phyloP scores from a whole-genome alignment of 2,329 filamentous ascomycete genomes.

The Beauveria rudraprayagi region DNA sequence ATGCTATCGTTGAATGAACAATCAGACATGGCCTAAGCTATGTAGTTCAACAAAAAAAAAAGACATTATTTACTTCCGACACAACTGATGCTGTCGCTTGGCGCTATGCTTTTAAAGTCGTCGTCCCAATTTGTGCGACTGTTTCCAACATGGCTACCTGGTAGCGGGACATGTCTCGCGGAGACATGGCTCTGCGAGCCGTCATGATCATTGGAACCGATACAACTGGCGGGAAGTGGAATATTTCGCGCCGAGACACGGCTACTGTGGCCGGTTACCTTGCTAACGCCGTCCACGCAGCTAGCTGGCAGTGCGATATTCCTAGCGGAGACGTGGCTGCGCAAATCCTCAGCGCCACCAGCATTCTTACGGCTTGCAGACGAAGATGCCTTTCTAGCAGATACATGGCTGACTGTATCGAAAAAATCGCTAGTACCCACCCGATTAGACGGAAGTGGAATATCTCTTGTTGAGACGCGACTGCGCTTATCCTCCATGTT shows the following conservation, averaged over 20 bases:
- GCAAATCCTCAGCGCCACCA: not conserved
- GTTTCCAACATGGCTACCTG: conserved; percentile 27
- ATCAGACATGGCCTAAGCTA: not conserved
- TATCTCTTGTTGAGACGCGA: conserved; percentile 18
- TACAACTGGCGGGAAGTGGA: conserved; percentile 2
- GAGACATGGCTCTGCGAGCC: conserved; percentile 18
- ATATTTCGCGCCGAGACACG: conserved; percentile 7
- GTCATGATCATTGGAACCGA: not conserved
- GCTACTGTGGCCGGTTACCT: conserved; percentile 37
- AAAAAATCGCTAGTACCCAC: conserved; percentile 2
- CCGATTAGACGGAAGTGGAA: conserved; percentile 1
- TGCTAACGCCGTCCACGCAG: conserved; percentile 31
- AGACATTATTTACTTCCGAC: conserved; percentile 31
- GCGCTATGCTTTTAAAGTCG: conserved; percentile 46
- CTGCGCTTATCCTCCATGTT: conserved; percentile 12
- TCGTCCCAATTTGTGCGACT: conserved; percentile 36
- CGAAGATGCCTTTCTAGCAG: not conserved
- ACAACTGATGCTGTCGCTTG: conserved; percentile 55
- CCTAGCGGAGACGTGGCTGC: conserved; percentile 24
- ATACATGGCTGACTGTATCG: conserved; percentile 8
- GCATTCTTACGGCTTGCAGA: not conserved
- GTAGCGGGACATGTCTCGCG: conserved; percentile 7
- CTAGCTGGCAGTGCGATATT: conserved; percentile 34
- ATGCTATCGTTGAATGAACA: not conserved
- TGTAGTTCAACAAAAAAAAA: not conserved